These are phyloP conservation scores for Iberis pinnata DNA, from an alignment of 345 rosid genomes.

Conservation along the genomic window DNA sequence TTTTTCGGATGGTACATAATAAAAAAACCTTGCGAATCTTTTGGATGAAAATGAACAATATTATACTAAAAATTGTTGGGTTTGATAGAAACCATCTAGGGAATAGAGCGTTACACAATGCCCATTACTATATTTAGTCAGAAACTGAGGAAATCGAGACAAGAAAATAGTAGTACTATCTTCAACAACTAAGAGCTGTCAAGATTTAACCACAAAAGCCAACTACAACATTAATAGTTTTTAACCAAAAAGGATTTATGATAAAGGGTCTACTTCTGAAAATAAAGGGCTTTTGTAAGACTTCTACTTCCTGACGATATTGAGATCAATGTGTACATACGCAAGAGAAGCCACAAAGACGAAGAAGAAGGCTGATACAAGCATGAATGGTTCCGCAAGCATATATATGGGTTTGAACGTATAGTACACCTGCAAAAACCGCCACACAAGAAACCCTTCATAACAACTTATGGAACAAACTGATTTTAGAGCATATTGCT, in stretches of 20 bases:
- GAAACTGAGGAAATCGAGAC: too few relatives aligned
- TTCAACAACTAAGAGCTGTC: slow-evolving; percentile 5
- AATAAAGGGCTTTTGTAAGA: slow-evolving; percentile 4
- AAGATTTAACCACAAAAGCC: slow-evolving; percentile 11
- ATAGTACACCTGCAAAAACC: slow-evolving; percentile 66
- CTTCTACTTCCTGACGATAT: slow-evolving; percentile 38
- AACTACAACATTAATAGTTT: slow-evolving; percentile 15
- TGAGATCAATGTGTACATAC: slow-evolving; percentile 76
- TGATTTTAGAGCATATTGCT: not conserved
- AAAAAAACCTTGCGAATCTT: too few relatives aligned
- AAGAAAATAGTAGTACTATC: not conserved
- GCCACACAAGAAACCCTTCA: not conserved
- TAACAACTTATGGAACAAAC: not conserved
- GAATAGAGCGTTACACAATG: too few relatives aligned
- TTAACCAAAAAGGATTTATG: not conserved
- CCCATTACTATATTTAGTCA: too few relatives aligned
- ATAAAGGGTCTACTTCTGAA: slow-evolving; percentile 12
- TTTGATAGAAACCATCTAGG: too few relatives aligned
- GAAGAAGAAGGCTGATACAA: slow-evolving; percentile 68
- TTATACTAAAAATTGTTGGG: too few relatives aligned
- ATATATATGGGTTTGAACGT: slow-evolving; percentile 87
- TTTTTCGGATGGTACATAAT: too few relatives aligned
- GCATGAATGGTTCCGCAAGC: slow-evolving; percentile 96
- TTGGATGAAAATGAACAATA: too few relatives aligned
- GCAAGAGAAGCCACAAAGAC: slow-evolving; percentile 68